A percentile compares a stretch with the other conserved stretches of the same genome.
Evolutionary conservation across 352 stramenopile species (phyloP).

Genomic region (Pythium monospermum): DNA sequence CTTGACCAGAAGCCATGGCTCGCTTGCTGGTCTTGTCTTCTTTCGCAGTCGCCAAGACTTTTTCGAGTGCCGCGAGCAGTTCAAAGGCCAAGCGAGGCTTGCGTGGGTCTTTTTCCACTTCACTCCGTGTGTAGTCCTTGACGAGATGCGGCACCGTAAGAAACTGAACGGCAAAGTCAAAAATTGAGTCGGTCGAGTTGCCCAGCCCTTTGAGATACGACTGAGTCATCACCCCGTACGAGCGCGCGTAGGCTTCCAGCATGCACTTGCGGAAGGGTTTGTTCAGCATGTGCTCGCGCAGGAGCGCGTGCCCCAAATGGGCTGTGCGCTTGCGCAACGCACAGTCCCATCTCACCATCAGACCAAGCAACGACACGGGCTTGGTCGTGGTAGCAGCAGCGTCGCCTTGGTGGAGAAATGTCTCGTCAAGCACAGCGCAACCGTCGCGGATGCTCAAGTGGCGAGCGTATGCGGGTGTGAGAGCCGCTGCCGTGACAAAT

Average conservation of each 20-base stretch:
- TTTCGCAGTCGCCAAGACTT: constrained; percentile 53
- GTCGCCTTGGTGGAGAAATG: constrained; percentile 16
- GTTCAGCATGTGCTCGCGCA: constrained; percentile 76
- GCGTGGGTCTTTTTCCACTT: constrained; percentile 38
- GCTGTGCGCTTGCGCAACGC: constrained; percentile 50
- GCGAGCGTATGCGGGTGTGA: constrained; percentile 42
- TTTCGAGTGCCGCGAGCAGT: constrained; percentile 53
- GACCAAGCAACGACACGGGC: constrained; percentile 28
- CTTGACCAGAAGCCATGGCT: too few relatives aligned
- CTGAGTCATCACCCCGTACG: constrained; percentile 65
- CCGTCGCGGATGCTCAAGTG: constrained; percentile 64
- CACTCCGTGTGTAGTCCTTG: constrained; percentile 65
- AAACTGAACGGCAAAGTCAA: constrained; percentile 86
- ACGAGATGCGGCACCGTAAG: constrained; percentile 79
- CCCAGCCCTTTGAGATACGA: constrained; percentile 78
- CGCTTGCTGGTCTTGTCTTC: not conserved
- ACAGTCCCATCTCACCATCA: constrained; percentile 71
- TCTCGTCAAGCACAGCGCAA: constrained; percentile 45
- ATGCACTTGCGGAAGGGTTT: constrained; percentile 67
- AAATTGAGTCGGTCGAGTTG: constrained; percentile 82
- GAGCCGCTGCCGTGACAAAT: constrained; percentile 31
- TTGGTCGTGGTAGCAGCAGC: constrained; percentile 8
- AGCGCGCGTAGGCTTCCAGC: constrained; percentile 67
- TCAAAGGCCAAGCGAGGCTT: constrained; percentile 61
- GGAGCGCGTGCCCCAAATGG: constrained; percentile 51